Evolutionary conservation across 176 grass and related monocot genomes (phyloP).

Genomic region (Echinochloa phyllopogon): DNA sequence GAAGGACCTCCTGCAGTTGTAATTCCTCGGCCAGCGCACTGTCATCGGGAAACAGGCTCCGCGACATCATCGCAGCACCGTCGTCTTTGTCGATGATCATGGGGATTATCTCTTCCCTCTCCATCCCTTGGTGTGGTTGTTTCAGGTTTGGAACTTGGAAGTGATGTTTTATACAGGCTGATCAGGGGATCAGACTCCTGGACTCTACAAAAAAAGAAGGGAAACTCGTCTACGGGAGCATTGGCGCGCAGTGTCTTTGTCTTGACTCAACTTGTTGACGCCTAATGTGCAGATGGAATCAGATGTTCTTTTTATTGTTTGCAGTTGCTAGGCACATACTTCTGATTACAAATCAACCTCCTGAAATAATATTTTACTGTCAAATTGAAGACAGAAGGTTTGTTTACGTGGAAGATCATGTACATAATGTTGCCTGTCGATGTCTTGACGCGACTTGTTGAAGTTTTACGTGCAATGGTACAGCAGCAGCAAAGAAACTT

Average conservation of each 20-base stretch:
- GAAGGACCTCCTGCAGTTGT: slow-evolving; percentile 4
- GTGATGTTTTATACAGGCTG: not conserved
- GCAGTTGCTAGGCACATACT: not conserved
- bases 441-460: not conserved
- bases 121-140: not conserved
- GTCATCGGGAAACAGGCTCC: not conserved
- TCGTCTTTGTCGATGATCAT: not conserved
- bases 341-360: not conserved
- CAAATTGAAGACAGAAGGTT: not conserved
- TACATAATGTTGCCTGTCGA: not conserved
- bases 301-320: not conserved
- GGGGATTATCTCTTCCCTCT: not conserved
- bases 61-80: not conserved
- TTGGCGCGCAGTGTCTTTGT: not conserved
- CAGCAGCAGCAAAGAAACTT: slow-evolving; percentile 1
- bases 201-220: not conserved
- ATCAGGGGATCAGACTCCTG: not conserved
- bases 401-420: not conserved
- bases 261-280: not conserved
- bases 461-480: not conserved
- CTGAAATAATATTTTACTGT: too few relatives aligned
- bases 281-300: not conserved
- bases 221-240: not conserved
- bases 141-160: not conserved
- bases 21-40: slow-evolving; percentile 5